Base-by-base conservation (phyloP, 805 yeast species). In the Clavispora phyllophila region DNA sequence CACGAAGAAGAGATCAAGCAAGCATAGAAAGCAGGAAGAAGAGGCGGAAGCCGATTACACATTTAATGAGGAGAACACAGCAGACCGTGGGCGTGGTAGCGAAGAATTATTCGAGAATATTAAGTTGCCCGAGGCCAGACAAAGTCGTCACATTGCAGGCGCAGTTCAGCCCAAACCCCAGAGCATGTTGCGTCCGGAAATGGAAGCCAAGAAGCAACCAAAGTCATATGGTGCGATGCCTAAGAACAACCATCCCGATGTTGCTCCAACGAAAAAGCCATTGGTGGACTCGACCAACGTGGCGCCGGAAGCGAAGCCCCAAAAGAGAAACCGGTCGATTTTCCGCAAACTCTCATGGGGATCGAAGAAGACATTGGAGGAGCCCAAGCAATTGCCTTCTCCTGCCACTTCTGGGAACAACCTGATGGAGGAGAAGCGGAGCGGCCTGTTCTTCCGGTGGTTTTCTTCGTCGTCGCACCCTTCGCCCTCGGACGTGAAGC, bases 271-370 rank as follows among this genome's bases (percentile, higher is more conserved):
- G 9, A 56, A 56, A 44, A 58, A 53, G 44, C 72, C 72, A 6
- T 61, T 68, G 46, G 62, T 55, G 37, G 73, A 68, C 45, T 42
- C 66, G 10, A 41, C 46, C 17, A 46, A 48, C 33, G 20, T 45
- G 37, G 32, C 41, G 17, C 9, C 45, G 4, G 43, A 43, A 18
- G 37, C 39, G 10, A 18, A 43, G 26, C 52, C 51, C 4, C 57
- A 54, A 36, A 64, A 61, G 53, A 56, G 65, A 43, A 67, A 56
- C 48, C 57, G 62, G 46, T 68, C 72, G 9, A 56, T 72, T 44
- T 75, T 78, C 62, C 58, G 81, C 42, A 77, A 76, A 51, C 54
- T 77, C 27, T 73, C 79, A 9, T 73, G 77, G 69, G 78, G 79
- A 23, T 51, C 67, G 13, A 72, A 65, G 51, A 69, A 70, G 57